These are phyloP conservation scores for Tolypocladium cylindrosporum DNA, from an alignment of 2,329 filamentous ascomycete genomes.

Conservation along the genomic window DNA sequence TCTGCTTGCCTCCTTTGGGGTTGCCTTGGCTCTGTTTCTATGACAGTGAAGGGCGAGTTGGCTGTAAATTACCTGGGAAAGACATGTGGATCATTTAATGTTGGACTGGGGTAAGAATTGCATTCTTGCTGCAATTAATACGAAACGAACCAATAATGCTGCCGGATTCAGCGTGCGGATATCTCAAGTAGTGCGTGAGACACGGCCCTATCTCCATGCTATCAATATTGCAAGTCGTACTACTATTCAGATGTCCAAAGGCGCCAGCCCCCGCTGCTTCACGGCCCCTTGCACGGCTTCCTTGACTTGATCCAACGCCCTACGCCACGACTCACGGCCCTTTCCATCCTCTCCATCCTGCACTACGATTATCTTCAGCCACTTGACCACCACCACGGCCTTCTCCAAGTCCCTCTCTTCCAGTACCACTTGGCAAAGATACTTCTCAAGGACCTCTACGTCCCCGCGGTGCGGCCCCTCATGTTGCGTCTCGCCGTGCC, in stretches of 20 bases:
- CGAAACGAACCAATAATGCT: not conserved
- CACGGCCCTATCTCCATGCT: not conserved
- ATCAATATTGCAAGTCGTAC: not conserved
- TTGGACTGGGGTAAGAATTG: not conserved
- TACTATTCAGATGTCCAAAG: conserved; percentile 27
- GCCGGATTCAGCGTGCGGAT: not conserved
- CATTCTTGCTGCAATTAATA: not conserved
- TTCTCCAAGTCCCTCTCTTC: conserved; percentile 75
- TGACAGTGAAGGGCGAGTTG: not conserved
- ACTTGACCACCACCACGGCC: conserved; percentile 57
- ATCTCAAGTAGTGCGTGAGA: not conserved
- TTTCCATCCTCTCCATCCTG: conserved; percentile 27
- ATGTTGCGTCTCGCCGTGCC: conserved; percentile 60
- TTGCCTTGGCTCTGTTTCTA: not conserved
- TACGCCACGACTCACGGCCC: conserved; percentile 36
- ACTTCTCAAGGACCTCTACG: conserved; percentile 62
- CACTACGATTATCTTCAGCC: conserved; percentile 50
- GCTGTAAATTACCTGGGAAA: not conserved
- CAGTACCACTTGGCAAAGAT: conserved; percentile 59
- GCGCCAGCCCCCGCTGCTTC: conserved; percentile 43
- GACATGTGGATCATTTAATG: not conserved
- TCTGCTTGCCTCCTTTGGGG: not conserved
- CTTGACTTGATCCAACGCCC: conserved; percentile 33
- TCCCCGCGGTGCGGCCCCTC: conserved; percentile 76
- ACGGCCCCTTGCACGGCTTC: conserved; percentile 45